phyloP scores from a whole-genome alignment of 768 basidiomycete species.

The Boletus sensibilis region DNA sequence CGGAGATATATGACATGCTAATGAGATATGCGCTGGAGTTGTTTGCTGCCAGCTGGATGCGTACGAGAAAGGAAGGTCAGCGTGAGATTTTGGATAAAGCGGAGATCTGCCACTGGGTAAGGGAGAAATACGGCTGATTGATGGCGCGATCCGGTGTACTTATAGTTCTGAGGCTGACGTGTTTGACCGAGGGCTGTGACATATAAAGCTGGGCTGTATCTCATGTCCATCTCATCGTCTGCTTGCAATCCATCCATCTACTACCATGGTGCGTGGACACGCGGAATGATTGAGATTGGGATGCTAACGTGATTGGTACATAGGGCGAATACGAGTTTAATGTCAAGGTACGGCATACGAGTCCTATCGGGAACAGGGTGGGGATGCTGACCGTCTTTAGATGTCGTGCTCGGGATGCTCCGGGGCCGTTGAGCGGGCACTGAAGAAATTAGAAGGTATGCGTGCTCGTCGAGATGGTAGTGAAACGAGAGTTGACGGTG shows the following conservation, averaged over 20 bases:
- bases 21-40: too few relatives aligned
- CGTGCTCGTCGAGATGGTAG: not conserved
- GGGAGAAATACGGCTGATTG: too few relatives aligned
- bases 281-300: not conserved
- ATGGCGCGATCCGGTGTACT: too few relatives aligned
- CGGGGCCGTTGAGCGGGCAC: conserved; percentile 71
- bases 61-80: not conserved
- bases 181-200: not conserved
- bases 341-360: conserved; percentile 60
- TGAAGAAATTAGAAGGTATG: conserved; percentile 57
- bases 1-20: not conserved
- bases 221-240: not conserved
- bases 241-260: not conserved
- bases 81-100: conserved; percentile 19
- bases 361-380: not conserved
- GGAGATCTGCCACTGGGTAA: not conserved
- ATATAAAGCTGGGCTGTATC: too few relatives aligned
- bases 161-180: conserved; percentile 4
- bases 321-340: conserved; percentile 64
- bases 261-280: conserved; percentile 22
- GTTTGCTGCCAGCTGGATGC: too few relatives aligned
- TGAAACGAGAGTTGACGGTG: not conserved
- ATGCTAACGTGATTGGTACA: conserved; percentile 1
- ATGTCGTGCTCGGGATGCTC: conserved; percentile 91
- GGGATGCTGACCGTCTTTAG: conserved; percentile 35